Base-by-base conservation (phyloP, 345 rosid species). In the Citrus cavaleriei region DNA sequence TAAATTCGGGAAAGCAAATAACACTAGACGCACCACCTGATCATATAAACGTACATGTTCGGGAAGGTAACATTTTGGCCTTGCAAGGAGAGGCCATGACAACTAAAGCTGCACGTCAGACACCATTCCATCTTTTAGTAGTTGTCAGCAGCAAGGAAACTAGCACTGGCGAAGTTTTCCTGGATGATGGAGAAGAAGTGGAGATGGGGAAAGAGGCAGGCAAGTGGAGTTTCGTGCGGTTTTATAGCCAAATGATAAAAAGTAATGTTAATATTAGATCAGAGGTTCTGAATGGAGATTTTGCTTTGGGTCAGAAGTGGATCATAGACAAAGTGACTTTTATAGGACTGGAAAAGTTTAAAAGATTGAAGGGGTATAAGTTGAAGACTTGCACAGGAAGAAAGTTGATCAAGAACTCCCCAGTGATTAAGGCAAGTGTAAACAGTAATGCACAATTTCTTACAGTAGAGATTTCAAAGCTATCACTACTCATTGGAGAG, bases 21-120 rank as follows among this genome's bases (percentile, higher is more conserved):
- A 70, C 16, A 16, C 61, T 70, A 28, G 60, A 16, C 8, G 38
- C 74, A 28, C 74, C 61, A 1, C 35, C 40, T 28, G 38, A 70
- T 70, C 74, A 70, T 3, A 49, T 70, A 28, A 49, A 70, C 9
- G 73, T 46, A n/a, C 60, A 70, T 46, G 24, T 70, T 49, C 60
- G 73, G 27, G 73, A 70, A 49, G 60, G 60, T 49, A 70, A 46
- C 13, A 70, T 70, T 46, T 70, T 70, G 73, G 38, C 73, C 9
- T 7, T 70, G 14, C 60, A 70, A 49, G 73, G 73, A 7, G 37
- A 46, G 16, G 59, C 59, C 27, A 18, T 28, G 60, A 70, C 73
- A 46, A 70, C 73, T 6, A 25, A 16, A 70, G 38, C 73, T 6
- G 73, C 73, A 3, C 60, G 73, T 38, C 27, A 25, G 58, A 70